Evolutionary conservation across 1,284 basidiomycete genomes (phyloP).

Genomic region (Heterobasidion parviporum): DNA sequence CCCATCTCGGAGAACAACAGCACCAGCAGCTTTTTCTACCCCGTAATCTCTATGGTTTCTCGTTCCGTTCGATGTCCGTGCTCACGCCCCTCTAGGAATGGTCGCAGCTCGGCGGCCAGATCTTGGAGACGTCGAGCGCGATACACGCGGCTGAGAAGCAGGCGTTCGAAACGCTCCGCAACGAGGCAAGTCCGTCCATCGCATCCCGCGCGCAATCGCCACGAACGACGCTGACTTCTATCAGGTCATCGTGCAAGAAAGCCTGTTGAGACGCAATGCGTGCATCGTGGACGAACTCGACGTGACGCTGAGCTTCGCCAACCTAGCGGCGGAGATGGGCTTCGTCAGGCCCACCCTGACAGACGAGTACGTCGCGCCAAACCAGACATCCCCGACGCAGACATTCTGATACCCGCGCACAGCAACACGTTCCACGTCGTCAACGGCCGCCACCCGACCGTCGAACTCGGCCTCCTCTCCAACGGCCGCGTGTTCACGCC

Average conservation of each 20-base stretch:
- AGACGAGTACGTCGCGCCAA: constrained; percentile 47
- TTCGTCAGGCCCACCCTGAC: constrained; percentile 70
- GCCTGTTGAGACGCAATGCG: constrained; percentile 65
- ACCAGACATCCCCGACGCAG: constrained; percentile 30
- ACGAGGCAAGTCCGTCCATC: constrained; percentile 39
- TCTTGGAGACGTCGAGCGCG: constrained; percentile 47
- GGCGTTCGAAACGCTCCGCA: constrained; percentile 61
- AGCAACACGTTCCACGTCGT: constrained; percentile 63
- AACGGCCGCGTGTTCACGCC: constrained; percentile 75
- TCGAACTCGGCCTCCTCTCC: constrained; percentile 80
- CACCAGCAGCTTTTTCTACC: constrained; percentile 65
- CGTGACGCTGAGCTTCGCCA: constrained; percentile 76
- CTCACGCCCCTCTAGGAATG: constrained; percentile 46
- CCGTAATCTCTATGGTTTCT: constrained; percentile 30
- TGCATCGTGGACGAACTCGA: constrained; percentile 86
- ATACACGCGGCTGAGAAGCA: constrained; percentile 58
- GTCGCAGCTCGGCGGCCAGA: constrained; percentile 62
- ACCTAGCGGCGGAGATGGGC: constrained; percentile 72
- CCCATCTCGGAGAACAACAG: constrained; percentile 51
- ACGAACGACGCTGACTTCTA: not conserved
- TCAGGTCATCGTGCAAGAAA: constrained; percentile 56
- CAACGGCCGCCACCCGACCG: constrained; percentile 87
- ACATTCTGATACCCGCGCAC: not conserved
- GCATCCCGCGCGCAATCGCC: not conserved
- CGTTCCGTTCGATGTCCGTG: not conserved